A percentile compares a stretch with the other conserved stretches of the same genome.
These are phyloP conservation scores for Heliamphora exappendiculata DNA, from an alignment of 148 eudicot species.

Conservation along the genomic window DNA sequence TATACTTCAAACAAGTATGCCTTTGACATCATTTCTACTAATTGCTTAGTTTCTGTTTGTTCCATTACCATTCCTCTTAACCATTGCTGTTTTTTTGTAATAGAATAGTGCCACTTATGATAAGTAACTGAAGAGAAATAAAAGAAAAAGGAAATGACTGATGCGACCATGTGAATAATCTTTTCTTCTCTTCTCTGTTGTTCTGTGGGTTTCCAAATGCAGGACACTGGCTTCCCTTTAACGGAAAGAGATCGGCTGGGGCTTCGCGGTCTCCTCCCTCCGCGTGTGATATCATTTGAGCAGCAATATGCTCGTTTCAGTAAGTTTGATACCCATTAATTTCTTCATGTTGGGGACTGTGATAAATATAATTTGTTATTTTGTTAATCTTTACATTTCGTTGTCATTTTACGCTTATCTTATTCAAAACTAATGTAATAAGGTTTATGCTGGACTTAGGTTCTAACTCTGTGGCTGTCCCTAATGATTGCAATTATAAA, in stretches of 20 bases:
- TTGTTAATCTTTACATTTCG: background rate
- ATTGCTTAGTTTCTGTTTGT: background rate
- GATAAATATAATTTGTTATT: background rate
- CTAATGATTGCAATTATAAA: background rate
- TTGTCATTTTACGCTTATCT: background rate
- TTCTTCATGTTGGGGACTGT: background rate
- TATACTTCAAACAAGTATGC: background rate
- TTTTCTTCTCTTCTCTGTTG: background rate
- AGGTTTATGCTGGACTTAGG: background rate
- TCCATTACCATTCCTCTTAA: background rate
- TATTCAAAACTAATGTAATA: background rate
- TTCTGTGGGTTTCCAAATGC: conserved; percentile 19
- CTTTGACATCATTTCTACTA: background rate
- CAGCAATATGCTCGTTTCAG: conserved; percentile 94
- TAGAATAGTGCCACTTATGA: background rate
- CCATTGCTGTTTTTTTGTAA: background rate
- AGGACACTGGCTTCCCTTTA: conserved; percentile 91
- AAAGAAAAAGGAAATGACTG: background rate
- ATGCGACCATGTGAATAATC: background rate
- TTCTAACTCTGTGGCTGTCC: background rate
- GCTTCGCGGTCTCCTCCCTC: conserved; percentile 97
- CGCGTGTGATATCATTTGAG: conserved; percentile 87
- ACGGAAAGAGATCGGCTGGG: conserved; percentile 98
- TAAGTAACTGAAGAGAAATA: background rate
- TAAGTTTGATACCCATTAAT: conserved; percentile 29